These are phyloP conservation scores for Xerocomus minutiporus DNA, from an alignment of 1,284 basidiomycete species.

Conservation along the genomic window DNA sequence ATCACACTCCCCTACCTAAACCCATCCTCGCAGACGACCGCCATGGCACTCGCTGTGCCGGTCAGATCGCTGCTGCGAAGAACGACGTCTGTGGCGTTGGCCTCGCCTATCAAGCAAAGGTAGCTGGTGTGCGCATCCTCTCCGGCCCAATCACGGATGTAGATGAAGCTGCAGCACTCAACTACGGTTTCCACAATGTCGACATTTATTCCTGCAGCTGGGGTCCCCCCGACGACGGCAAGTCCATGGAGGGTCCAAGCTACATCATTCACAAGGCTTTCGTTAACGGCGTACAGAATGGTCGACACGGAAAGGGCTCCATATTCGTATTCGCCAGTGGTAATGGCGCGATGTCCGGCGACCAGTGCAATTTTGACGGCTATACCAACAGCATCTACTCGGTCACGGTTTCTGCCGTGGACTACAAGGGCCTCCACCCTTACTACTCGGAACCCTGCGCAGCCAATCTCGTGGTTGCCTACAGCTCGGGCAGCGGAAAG, in stretches of 20 bases:
- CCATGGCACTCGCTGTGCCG: conserved; percentile 97
- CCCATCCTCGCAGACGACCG: conserved; percentile 90
- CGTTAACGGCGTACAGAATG: conserved; percentile 91
- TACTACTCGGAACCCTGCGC: conserved; percentile 97
- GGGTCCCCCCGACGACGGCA: conserved; percentile 96
- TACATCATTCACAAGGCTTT: conserved; percentile 93
- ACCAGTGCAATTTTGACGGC: conserved; percentile 99
- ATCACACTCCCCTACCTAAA: conserved; percentile 83
- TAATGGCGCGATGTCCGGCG: conserved; percentile 87
- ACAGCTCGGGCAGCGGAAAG: conserved; percentile 93
- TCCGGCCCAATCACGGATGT: conserved; percentile 96
- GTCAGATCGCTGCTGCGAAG: conserved; percentile 95
- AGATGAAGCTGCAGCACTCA: conserved; percentile 96
- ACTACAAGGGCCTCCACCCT: conserved; percentile 89
- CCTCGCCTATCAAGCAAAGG: conserved; percentile 87
- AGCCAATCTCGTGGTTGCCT: conserved; percentile 95
- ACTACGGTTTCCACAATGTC: conserved; percentile 91
- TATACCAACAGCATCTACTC: conserved; percentile 99
- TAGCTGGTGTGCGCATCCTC: conserved; percentile 93
- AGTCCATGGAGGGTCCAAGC: conserved; percentile 91
- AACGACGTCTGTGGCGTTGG: conserved; percentile 96
- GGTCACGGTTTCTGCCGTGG: conserved; percentile 91
- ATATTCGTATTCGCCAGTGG: conserved; percentile 98
- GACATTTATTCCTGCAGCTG: conserved; percentile 92
- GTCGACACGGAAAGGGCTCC: conserved; percentile 86